phyloP scores from a whole-genome alignment of 2,329 filamentous ascomycete species.

The Aspergillus carbonarius region DNA sequence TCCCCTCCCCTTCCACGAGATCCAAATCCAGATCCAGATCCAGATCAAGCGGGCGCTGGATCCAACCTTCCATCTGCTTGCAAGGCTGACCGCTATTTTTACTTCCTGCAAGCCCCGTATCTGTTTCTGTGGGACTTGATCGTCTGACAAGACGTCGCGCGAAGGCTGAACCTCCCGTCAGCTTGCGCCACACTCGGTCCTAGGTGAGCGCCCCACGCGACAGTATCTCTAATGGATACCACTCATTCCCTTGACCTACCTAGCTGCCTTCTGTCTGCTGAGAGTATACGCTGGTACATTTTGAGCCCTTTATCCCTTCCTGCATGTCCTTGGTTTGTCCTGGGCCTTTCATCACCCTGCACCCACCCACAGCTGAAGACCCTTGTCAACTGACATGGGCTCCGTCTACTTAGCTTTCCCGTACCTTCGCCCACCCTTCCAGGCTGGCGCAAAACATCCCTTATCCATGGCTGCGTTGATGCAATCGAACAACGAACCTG shows the following conservation, averaged over 20 bases:
- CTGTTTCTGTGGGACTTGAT: constrained; percentile 11
- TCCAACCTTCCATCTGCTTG: constrained; percentile 11
- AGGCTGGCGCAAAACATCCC: constrained; percentile 32
- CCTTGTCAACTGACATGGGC: constrained; percentile 35
- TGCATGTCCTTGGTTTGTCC: neutral
- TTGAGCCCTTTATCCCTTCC: neutral
- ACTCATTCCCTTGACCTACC: constrained; percentile 7
- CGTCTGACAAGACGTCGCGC: constrained; percentile 22
- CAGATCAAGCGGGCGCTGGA: constrained; percentile 10
- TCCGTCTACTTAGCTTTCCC: constrained; percentile 31
- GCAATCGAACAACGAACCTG: constrained; percentile 42
- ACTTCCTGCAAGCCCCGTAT: constrained; percentile 21
- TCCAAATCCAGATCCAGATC: constrained; percentile 9
- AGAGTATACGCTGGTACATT: neutral
- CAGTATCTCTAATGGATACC: constrained; percentile 19
- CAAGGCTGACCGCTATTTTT: constrained; percentile 30
- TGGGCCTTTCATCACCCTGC: neutral
- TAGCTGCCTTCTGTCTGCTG: constrained; percentile 2
- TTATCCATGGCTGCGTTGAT: constrained; percentile 46
- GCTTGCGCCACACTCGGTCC: constrained; percentile 48
- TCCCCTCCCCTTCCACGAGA: constrained; percentile 7
- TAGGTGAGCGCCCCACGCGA: constrained; percentile 41
- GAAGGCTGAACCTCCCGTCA: constrained; percentile 42
- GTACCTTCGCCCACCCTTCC: constrained; percentile 30
- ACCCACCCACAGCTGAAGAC: constrained; percentile 4